Evolutionary conservation across 1,284 basidiomycete species (phyloP).

Genomic region (Irpex sp.): DNA sequence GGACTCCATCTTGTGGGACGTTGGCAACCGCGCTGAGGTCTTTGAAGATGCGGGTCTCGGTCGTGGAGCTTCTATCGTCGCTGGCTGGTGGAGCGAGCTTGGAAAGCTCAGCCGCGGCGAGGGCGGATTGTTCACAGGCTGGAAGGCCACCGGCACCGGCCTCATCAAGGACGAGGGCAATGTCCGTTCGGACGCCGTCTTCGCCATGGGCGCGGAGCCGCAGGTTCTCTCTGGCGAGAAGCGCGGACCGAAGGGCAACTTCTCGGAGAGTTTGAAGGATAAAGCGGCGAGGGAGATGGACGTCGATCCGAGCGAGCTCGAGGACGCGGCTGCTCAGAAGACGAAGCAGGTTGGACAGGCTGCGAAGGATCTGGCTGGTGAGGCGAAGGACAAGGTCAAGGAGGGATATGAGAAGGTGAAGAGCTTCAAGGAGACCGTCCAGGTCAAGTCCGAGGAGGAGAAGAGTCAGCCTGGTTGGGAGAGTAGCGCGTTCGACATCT

Average conservation of each 20-base stretch:
- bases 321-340: constrained; percentile 15
- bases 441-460: constrained; percentile 43
- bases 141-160: constrained; percentile 57
- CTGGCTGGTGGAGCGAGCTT: constrained; percentile 62
- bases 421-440: constrained; percentile 43
- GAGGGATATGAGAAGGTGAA: constrained; percentile 38
- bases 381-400: constrained; percentile 30
- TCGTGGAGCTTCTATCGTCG: constrained; percentile 42
- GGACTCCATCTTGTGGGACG: constrained; percentile 56
- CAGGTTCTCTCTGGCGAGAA: constrained; percentile 64
- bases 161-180: constrained; percentile 47
- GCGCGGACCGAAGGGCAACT: constrained; percentile 55
- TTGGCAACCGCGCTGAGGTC: constrained; percentile 51
- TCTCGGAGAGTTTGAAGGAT: constrained; percentile 42
- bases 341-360: constrained; percentile 11
- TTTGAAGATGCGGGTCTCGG: constrained; percentile 60
- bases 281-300: constrained; percentile 20
- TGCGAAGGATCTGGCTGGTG: constrained; percentile 23
- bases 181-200: constrained; percentile 34
- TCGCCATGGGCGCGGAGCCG: constrained; percentile 68
- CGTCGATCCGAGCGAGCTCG: constrained; percentile 21
- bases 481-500: constrained; percentile 47
- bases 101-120: constrained; percentile 46
- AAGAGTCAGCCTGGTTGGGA: constrained; percentile 42
- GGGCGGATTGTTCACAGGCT: constrained; percentile 37